Percentiles rank a stretch among this genome's conserved stretches.
Evolutionary conservation across 306 rosid genomes (phyloP).

Genomic region (Vicia faba): DNA sequence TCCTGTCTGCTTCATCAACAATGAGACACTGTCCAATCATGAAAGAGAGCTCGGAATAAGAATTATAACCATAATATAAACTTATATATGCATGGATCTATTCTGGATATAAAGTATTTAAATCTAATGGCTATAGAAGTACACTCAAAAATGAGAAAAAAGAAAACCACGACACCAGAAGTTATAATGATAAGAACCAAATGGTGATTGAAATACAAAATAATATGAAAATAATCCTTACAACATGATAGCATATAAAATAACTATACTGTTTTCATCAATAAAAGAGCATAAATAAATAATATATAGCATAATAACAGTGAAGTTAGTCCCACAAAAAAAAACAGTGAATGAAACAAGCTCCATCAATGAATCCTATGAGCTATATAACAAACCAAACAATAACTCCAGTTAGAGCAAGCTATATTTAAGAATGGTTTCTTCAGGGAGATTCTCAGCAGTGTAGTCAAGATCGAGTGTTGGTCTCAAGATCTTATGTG

Average conservation of each 20-base stretch:
- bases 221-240: not conserved
- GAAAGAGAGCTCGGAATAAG: slow-evolving; percentile 34
- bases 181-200: not conserved
- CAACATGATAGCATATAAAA: not conserved
- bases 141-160: not conserved
- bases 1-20: slow-evolving; percentile 97
- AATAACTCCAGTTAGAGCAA: not conserved
- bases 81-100: slow-evolving; percentile 24
- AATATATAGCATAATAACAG: not conserved
- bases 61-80: slow-evolving; percentile 36
- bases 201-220: not conserved
- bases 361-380: not conserved
- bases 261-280: not conserved
- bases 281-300: not conserved
- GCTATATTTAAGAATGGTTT: not conserved
- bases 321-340: not conserved
- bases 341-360: not conserved
- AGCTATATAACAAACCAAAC: not conserved
- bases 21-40: slow-evolving; percentile 71
- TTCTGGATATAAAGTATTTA: slow-evolving; percentile 14
- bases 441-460: not conserved
- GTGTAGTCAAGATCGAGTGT: too few relatives aligned
- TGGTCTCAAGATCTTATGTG: too few relatives aligned
- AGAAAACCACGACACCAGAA: not conserved
- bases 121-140: not conserved